Evolutionary conservation across 352 stramenopile genomes (phyloP).

Genomic region (Phytophthora cryptogea): DNA sequence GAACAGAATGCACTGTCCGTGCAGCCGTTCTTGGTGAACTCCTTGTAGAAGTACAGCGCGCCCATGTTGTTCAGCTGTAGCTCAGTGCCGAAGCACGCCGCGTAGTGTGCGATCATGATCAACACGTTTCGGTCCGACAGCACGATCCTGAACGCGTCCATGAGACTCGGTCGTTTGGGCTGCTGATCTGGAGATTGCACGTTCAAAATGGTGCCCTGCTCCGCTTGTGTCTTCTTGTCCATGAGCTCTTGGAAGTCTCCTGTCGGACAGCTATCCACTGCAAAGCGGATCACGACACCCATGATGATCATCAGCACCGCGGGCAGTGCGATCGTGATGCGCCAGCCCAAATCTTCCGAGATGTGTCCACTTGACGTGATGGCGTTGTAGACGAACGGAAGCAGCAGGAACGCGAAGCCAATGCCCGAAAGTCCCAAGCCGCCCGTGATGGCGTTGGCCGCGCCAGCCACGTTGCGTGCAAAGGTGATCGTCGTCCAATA

Average conservation of each 20-base stretch:
- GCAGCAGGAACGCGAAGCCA: conserved; percentile 76
- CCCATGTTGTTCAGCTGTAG: conserved; percentile 96
- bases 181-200: background rate
- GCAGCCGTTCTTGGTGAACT: conserved; percentile 77
- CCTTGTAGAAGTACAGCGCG: conserved; percentile 92
- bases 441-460: conserved; percentile 92
- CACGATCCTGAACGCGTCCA: conserved; percentile 56
- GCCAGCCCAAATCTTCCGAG: conserved; percentile 86
- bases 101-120: conserved; percentile 94
- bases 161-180: conserved; percentile 19
- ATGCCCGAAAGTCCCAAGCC: conserved; percentile 94
- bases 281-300: conserved; percentile 70
- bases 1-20: conserved; percentile 37
- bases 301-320: conserved; percentile 85
- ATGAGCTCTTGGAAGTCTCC: conserved; percentile 92
- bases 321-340: conserved; percentile 90
- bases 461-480: conserved; percentile 92
- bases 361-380: conserved; percentile 19
- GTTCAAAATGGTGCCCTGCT: conserved; percentile 35
- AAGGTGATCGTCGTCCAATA: conserved; percentile 97
- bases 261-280: conserved; percentile 91
- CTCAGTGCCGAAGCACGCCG: conserved; percentile 94
- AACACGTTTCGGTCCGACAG: conserved; percentile 89
- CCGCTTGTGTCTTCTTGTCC: conserved; percentile 52
- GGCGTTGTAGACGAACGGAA: conserved; percentile 24